Base-by-base conservation (phyloP, 2,329 filamentous ascomycete genomes). In the Trichoderma atrobrunneum region DNA sequence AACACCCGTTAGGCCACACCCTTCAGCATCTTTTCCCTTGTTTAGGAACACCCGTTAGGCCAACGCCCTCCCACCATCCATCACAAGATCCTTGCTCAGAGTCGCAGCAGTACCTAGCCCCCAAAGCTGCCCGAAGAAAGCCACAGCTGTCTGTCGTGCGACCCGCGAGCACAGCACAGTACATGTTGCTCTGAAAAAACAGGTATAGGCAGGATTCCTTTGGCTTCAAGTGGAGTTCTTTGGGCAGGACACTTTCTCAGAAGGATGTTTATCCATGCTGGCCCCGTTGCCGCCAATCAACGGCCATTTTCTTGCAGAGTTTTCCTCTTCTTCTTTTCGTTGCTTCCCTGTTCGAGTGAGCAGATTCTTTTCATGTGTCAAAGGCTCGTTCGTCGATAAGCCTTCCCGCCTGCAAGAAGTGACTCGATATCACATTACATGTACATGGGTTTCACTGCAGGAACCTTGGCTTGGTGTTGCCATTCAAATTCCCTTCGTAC, bases 221-320 rank as follows among this genome's bases (percentile, higher is more conserved):
- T n/a, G 51, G 11, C 21, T 54, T 24, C n/a, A 61, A 39, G 66
- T 70, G 61, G 54, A 36, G 48, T 66, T 43, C 7, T 28, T 56
- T n/a, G 28, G 51, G 70, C 26, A 66, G 32, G 24, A 62, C n/a
- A 60, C n/a, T 34, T 7, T 10, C 8, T 14, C 18, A 68, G 32
- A 61, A 68, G 54, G 70, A 68, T 54, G 21, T 72, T 26, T 39
- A 63, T 30, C 34, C 64, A 64, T 68, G 69, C 48, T 43, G 36
- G 62, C 26, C 48, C 48, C n/a, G 11, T 14, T 54, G 48, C 48
- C 43, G 51, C 70, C 70, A 72, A 72, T 72, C 70, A 72, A 51
- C 57, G 51, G 32, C 30, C 57, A 10, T 34, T 3, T 43, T 12
- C n/a, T 24, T 72, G 70, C 70, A 69, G 64, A 69, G 59, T 72